Base-by-base conservation (phyloP, 768 basidiomycete species). In the Cantharellus cinnabarinus region DNA sequence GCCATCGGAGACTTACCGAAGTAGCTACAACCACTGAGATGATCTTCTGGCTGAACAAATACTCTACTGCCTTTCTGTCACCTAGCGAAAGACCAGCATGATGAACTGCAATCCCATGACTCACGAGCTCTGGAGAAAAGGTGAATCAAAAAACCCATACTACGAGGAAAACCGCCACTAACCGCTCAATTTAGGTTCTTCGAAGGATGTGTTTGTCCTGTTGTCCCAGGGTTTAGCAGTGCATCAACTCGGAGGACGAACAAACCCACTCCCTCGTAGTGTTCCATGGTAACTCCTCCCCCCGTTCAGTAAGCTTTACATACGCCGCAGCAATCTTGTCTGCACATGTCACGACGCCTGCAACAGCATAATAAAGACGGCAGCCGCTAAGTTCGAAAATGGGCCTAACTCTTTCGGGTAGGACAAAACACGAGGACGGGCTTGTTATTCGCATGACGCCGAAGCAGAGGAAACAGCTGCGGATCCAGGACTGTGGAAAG, bases 371-470 rank as follows among this genome's bases (percentile, higher is more conserved):
- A 10, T 29, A 10, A 48, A 48, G 29, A 29, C 10, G 1, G 10
- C 44, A 10, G 29, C 29, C 44, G 29, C 10, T 48, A 10, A 48
- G 44, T 48, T 29, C 10, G 44, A 41, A 41, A n/a, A 60, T 39
- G 20, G 59, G 34, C 57, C 60, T 62, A 63, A 84, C 89, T 83
- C 74, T 85, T 91, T 64, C 94, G 76, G 2, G 94, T 97, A 15
- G 88, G 75, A 62, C 83, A 85, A 67, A 99, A 99, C 4, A 98
- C 71, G 55, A 99, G 70, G 15, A 89, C 83, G 0, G 94, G 90
- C 68, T 91, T 93, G 38, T 83, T 80, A 10, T 74, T 71, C 0
- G 83, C 79, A 65, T 91, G 80, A 63, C 80, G 72, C 62, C 82
- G 78, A 60, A 98, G 73, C n/a, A 84, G 68, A 0, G 75, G 65